Percentiles rank a stretch among this genome's conserved stretches.
Evolutionary conservation across 306 rosid genomes (phyloP).

Genomic region (Medicago arabica): DNA sequence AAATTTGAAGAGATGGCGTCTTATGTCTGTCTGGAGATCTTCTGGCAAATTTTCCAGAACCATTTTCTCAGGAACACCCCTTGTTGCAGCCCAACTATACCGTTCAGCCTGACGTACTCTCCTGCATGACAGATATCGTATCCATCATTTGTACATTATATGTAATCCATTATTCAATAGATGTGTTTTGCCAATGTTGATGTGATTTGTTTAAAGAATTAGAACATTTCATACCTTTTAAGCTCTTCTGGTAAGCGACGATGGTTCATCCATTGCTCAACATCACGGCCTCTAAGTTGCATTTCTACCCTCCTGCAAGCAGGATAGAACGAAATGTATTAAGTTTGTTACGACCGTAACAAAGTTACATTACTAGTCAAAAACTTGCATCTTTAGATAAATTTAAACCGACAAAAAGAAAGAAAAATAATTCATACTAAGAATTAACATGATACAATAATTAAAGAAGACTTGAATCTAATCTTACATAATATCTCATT

Average conservation of each 20-base stretch:
- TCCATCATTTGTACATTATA: constrained; percentile 24
- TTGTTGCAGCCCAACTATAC: constrained; percentile 87
- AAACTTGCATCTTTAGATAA: too few relatives aligned
- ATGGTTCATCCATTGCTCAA: constrained; percentile 95
- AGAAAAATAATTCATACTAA: too few relatives aligned
- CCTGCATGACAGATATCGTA: constrained; percentile 52
- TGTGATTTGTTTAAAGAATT: constrained; percentile 12
- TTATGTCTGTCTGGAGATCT: constrained; percentile 82
- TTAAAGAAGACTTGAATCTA: too few relatives aligned
- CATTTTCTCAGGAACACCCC: constrained; percentile 83
- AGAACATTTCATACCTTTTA: constrained; percentile 47
- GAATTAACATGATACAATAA: too few relatives aligned
- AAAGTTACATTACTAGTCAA: too few relatives aligned
- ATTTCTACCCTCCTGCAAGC: constrained; percentile 72
- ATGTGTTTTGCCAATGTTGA: neutral
- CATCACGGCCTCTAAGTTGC: constrained; percentile 86
- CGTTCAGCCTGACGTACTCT: constrained; percentile 78
- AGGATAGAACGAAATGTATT: neutral
- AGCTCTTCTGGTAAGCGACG: constrained; percentile 75
- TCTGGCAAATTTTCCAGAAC: constrained; percentile 83
- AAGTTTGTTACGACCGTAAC: too few relatives aligned
- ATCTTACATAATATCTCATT: too few relatives aligned
- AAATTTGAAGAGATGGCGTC: constrained; percentile 75
- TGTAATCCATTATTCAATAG: neutral
- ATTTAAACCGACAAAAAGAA: too few relatives aligned